Evolutionary conservation across 23 red algal species (phyloP).

Genomic region (Chondrus crispus): DNA sequence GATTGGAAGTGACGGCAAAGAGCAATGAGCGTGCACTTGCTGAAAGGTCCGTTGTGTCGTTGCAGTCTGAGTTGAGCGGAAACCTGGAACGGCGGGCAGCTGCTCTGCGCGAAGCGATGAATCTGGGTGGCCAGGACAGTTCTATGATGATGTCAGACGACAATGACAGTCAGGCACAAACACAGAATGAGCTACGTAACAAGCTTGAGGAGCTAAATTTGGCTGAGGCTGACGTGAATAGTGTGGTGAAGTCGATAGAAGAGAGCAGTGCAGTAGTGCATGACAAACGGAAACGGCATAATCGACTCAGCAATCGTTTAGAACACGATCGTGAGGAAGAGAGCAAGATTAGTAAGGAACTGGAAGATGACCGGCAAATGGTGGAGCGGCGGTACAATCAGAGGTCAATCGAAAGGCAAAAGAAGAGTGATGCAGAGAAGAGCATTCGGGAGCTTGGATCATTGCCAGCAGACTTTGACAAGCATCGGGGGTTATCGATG

Average conservation of each 20-base stretch:
- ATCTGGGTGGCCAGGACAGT: not conserved
- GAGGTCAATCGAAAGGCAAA: slow-evolving; percentile 45
- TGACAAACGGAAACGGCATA: not conserved
- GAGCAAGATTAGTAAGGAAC: slow-evolving; percentile 14
- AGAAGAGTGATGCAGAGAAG: slow-evolving; percentile 77
- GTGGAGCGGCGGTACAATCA: slow-evolving; percentile 66
- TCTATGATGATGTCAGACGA: slow-evolving; percentile 33
- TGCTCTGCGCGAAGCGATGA: slow-evolving; percentile 25
- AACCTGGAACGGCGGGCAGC: slow-evolving; percentile 60
- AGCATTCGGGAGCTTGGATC: slow-evolving; percentile 84
- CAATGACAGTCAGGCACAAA: not conserved
- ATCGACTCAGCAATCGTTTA: not conserved
- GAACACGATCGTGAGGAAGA: slow-evolving; percentile 69
- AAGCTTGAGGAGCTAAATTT: not conserved
- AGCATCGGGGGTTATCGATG: slow-evolving; percentile 36
- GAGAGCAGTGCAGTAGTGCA: not conserved
- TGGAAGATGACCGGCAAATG: slow-evolving; percentile 45
- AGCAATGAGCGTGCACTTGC: slow-evolving; percentile 3
- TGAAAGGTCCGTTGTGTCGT: slow-evolving; percentile 13
- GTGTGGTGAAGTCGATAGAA: not conserved
- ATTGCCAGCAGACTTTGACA: slow-evolving; percentile 81
- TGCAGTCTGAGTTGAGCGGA: slow-evolving; percentile 55
- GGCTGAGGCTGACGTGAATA: slow-evolving; percentile 2
- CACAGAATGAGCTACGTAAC: slow-evolving; percentile 6
- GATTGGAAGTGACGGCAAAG: not conserved